phyloP scores from a whole-genome alignment of 2,329 filamentous ascomycete genomes.

The Eutypa lata region DNA sequence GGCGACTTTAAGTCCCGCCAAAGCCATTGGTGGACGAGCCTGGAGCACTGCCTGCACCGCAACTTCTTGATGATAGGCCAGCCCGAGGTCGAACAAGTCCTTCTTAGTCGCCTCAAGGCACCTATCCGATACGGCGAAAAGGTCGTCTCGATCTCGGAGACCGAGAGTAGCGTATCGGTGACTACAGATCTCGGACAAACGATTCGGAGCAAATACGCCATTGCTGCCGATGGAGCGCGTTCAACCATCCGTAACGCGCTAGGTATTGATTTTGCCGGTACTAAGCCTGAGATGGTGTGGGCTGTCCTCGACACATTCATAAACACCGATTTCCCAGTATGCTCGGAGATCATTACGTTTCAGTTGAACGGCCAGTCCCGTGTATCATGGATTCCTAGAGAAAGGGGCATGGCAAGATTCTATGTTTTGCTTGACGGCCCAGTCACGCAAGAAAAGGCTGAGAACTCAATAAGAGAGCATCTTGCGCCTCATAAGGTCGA shows the following conservation, averaged over 20 bases:
- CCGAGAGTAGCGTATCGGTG: conserved; percentile 19
- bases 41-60: conserved; percentile 42
- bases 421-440: conserved; percentile 46
- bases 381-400: conserved; percentile 47
- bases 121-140: conserved; percentile 36
- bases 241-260: conserved; percentile 42
- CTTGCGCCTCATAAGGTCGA: conserved; percentile 40
- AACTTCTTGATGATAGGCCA: conserved; percentile 51
- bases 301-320: conserved; percentile 46
- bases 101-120: conserved; percentile 32
- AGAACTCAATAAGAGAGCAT: conserved; percentile 41
- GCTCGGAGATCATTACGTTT: conserved; percentile 46
- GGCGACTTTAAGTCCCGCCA: conserved; percentile 46
- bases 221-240: conserved; percentile 52
- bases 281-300: conserved; percentile 49
- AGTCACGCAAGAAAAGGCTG: conserved; percentile 35
- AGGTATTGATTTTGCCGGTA: conserved; percentile 39
- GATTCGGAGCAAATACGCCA: conserved; percentile 38
- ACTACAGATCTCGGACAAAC: conserved; percentile 29
- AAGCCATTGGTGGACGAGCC: conserved; percentile 44
- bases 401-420: conserved; percentile 44
- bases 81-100: conserved; percentile 38
- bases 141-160: conserved; percentile 29
- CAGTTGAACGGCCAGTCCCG: conserved; percentile 42
- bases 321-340: conserved; percentile 45